Base-by-base conservation (phyloP, 1,139 yeast species). In the Chernovozyma sophiae-reginae region DNA sequence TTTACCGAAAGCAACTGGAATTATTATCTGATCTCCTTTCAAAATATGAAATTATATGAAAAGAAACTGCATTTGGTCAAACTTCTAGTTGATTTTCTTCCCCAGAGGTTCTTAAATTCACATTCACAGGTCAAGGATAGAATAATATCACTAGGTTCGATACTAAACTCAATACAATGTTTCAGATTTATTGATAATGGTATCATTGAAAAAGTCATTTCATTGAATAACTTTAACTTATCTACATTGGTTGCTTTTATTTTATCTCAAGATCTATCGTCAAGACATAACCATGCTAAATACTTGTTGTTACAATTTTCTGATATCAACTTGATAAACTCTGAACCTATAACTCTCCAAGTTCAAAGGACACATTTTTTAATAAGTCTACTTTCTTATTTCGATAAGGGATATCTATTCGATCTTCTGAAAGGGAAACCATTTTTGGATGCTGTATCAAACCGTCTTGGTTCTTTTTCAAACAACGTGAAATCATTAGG, bases 371-470 rank as follows among this genome's bases (percentile, higher is more conserved):
- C 75, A 1, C 65, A 59, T 33, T 46, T 65, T 16, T 43, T 69
- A 5, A 38, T 65, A 2, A 56, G 56, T 32, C 32, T 67, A 13
- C 37, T 66, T 10, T 39, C 53, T 2, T 49, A 59, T 25, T 45
- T 56, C 3, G 45, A 50, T 10, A 29, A 47, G 1, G 31, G 18
- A 2, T 51, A 49, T 31, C 33, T 59, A 0, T 39, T 45, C 8
- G 40, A 30, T 2, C 40, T 71, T 16, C 44, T 64, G 31, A 48
- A 47, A 11, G 54, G 61, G 20, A 40, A 56, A 3, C 45, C 40
- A 0, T 76, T 71, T 42, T 50, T 75, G 13, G 55, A 61, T 17
- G 68, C 72, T 0, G 56, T 77, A 13, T 65, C 79, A 1, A 65
- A 60, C 37, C 54, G 77, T 22, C 58, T 77, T n/a, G 59, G 56